phyloP scores from a whole-genome alignment of 2,329 filamentous ascomycete species.

The Sphaerostilbella broomeana region DNA sequence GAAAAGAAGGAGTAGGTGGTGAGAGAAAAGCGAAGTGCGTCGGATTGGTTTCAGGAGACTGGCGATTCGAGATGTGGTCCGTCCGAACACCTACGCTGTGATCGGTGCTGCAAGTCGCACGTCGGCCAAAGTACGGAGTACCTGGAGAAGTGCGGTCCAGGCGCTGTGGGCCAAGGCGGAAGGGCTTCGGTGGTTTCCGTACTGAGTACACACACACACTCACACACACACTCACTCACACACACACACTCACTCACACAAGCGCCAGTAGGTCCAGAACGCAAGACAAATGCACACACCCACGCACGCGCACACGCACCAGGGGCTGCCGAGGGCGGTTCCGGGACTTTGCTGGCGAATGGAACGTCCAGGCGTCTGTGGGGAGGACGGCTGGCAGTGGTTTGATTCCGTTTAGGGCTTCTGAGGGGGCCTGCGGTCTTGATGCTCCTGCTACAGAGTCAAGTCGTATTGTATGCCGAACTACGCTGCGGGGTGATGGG shows the following conservation, averaged over 20 bases:
- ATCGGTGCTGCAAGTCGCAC: too few relatives aligned
- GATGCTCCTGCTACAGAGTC: too few relatives aligned
- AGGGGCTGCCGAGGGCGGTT: constrained; percentile 15
- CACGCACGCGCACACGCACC: constrained; percentile 13
- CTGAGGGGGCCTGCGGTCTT: too few relatives aligned
- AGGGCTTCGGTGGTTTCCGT: constrained; percentile 2
- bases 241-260: too few relatives aligned
- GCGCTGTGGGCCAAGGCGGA: constrained; percentile 5
- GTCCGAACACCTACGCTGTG: constrained; percentile 13
- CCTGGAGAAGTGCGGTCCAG: constrained; percentile 1
- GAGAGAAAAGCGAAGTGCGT: constrained; percentile 6
- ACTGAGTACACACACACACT: constrained; percentile 10
- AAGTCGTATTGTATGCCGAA: too few relatives aligned
- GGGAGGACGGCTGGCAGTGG: constrained; percentile 7
- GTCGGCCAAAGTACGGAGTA: constrained; percentile 12
- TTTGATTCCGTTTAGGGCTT: too few relatives aligned
- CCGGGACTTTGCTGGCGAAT: constrained; percentile 13
- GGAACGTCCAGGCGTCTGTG: constrained; percentile 9
- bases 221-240: too few relatives aligned
- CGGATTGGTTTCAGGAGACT: constrained; percentile 14
- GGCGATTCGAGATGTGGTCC: constrained; percentile 14
- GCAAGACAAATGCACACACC: constrained; percentile 12
- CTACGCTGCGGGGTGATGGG: not conserved
- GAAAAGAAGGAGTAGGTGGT: constrained; percentile 1
- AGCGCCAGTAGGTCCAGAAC: constrained; percentile 15